Percentiles rank a stretch among this genome's conserved stretches.
Conservation (phyloP, 2,329 filamentous ascomycete species). For the Xylaria sp. region DNA sequence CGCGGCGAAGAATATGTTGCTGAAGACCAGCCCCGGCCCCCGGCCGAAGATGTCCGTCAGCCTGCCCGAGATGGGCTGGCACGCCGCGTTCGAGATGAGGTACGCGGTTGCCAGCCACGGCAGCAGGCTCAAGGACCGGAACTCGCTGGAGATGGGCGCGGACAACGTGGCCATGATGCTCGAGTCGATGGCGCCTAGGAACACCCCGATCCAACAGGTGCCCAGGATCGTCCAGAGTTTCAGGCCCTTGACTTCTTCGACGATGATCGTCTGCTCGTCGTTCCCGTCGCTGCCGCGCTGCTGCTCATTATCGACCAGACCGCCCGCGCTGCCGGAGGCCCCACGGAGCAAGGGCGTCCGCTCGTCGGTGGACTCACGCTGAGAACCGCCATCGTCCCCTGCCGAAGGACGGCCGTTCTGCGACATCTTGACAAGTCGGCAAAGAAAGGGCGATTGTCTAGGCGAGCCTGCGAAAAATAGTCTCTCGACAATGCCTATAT, state of each 20-base stretch:
- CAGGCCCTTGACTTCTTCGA: conserved; percentile 53
- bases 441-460: background rate
- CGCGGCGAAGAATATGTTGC: conserved; percentile 77
- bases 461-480: background rate
- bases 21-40: conserved; percentile 76
- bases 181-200: conserved; percentile 70
- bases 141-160: conserved; percentile 81
- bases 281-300: conserved; percentile 44
- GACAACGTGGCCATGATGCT: conserved; percentile 87
- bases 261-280: conserved; percentile 55
- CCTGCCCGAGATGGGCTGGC: conserved; percentile 82
- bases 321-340: conserved; percentile 9
- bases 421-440: conserved; percentile 25
- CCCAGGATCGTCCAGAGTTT: conserved; percentile 61
- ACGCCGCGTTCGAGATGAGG: conserved; percentile 85
- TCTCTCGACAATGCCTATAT: background rate
- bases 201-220: conserved; percentile 64
- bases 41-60: conserved; percentile 89
- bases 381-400: conserved; percentile 13
- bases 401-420: conserved; percentile 16
- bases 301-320: background rate
- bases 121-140: conserved; percentile 78
- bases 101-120: conserved; percentile 91
- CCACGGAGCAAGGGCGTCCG: conserved; percentile 33
- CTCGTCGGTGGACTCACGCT: conserved; percentile 13